Evolutionary conservation across 805 yeast genomes (phyloP), one percentile per base, ranked within the genome.

Genomic region (Diddensiella transvaalensis): DNA sequence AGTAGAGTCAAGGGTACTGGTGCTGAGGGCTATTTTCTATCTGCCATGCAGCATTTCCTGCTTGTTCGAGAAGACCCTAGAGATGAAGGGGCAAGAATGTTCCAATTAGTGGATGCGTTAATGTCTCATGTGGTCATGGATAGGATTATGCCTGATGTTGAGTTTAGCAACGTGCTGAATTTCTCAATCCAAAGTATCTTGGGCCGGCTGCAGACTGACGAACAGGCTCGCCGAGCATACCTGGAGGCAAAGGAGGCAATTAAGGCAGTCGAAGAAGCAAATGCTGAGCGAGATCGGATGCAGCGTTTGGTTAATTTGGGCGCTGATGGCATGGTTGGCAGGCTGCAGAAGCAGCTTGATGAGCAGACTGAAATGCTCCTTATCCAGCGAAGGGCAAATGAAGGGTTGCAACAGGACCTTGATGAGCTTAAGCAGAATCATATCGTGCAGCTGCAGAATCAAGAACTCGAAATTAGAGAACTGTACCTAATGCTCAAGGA

Each of bases 121-220:
- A 69, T 83, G 22, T 80, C 84, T 42, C 80, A 80, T 54, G 77
- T 81, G 22, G 74, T 83, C 3, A 73, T 73, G 66, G 80, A 76
- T 32, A 64, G 76, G 10, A 68, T 65, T 59, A 49, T 58, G 47
- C 68, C 70, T 1, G 66, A 66, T 43, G 75, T 75, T 50, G 72
- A 75, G 8, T 77, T 78, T 45, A 85, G 82, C 42, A 73, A 82
- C n/a, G 80, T 87, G 13, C 74, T 87, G 54, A 86, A 84, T 46
- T 79, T 85, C 42, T 87, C 95, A 1, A 81, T 90, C 30, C 88
- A 86, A 59, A 73, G 80, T 47, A 70, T 91, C 40, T 73, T 80
- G 50, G 82, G 87, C 38, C 76, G 85, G 22, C 73, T 90, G 60
- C 82, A 82, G 56, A 86, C 96, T 0, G 96, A 91, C 63, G 95